phyloP scores from a whole-genome alignment of 306 rosid species.

The Vigna unguiculata region DNA sequence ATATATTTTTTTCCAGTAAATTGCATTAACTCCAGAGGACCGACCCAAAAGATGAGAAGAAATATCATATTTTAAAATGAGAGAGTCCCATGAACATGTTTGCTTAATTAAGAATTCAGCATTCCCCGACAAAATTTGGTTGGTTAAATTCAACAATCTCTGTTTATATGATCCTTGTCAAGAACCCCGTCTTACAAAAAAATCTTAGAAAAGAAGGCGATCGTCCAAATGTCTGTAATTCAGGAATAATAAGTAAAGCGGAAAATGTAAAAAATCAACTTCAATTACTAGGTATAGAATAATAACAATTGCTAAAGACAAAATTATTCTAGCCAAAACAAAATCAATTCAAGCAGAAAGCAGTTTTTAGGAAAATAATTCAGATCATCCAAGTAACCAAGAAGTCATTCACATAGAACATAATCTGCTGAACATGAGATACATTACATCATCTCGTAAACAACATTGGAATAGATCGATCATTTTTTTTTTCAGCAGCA shows the following conservation, averaged over 20 bases:
- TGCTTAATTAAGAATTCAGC: slow-evolving; percentile 9
- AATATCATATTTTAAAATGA: neutral
- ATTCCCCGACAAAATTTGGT: neutral
- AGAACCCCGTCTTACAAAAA: neutral
- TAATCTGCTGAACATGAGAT: slow-evolving; percentile 18
- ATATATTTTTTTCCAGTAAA: neutral
- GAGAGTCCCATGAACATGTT: neutral
- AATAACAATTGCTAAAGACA: neutral
- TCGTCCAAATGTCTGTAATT: neutral
- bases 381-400: slow-evolving; percentile 23
- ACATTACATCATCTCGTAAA: slow-evolving; percentile 20
- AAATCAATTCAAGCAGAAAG: slow-evolving; percentile 17
- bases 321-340: slow-evolving; percentile 6
- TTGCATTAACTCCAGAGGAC: slow-evolving; percentile 22
- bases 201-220: neutral
- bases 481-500: slow-evolving; percentile 29
- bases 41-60: neutral
- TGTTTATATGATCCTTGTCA: neutral
- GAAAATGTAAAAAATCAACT: neutral
- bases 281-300: neutral
- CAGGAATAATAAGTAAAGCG: neutral
- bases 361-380: slow-evolving; percentile 6
- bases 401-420: slow-evolving; percentile 28
- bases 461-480: slow-evolving; percentile 31
- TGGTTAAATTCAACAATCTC: neutral